Base-by-base conservation (phyloP, 225 moss, liverwort and hornwort species). In the Polytrichum formosum region DNA sequence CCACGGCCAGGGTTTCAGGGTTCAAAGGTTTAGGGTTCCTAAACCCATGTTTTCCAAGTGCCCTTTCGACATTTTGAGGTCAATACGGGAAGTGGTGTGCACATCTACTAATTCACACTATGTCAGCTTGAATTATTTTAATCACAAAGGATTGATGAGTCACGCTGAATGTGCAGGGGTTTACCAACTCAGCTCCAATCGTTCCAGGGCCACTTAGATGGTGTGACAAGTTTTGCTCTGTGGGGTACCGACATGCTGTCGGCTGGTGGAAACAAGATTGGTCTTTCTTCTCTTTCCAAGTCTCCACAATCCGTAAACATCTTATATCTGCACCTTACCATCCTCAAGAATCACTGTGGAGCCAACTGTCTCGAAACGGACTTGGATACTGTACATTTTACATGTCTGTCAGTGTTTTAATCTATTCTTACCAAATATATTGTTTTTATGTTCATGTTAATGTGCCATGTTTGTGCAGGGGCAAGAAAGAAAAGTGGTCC, bases 231-330 rank as follows among this genome's bases (percentile, higher is more conserved):
- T 73, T 93, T 93, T 80, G 74, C 90, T 33, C 77, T 91, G 13
- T 75, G 83, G 80, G 91, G 93, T 56, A 77, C 75, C 59, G 87
- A 91, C 64, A 76, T 93, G 70, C 78, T 93, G 63, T 93, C 91
- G 30, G 90, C 85, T 76, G 85, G 82, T 68, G 91, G 83, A 64
- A 90, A 73, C 68, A 93, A 91, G 90, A 93, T 93, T 71, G 91
- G 90, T 18, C 75, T 91, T 55, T 93, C 91, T 63, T 78, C 80
- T 58, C 67, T 93, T 55, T 76, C 80, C 58, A 90, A 83, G 76
- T 71, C 62, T 26, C 56, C 89, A 13, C 66, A 73, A 75, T 70
- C 70, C 67, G 82, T 82, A 72, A 56, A 77, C 63, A 23, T 33
- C 64, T 53, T 46, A 60, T 7, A 22, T 60, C 10, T 21, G 7